phyloP scores from a whole-genome alignment of 768 basidiomycete genomes.

The Lyophyllum semitale region DNA sequence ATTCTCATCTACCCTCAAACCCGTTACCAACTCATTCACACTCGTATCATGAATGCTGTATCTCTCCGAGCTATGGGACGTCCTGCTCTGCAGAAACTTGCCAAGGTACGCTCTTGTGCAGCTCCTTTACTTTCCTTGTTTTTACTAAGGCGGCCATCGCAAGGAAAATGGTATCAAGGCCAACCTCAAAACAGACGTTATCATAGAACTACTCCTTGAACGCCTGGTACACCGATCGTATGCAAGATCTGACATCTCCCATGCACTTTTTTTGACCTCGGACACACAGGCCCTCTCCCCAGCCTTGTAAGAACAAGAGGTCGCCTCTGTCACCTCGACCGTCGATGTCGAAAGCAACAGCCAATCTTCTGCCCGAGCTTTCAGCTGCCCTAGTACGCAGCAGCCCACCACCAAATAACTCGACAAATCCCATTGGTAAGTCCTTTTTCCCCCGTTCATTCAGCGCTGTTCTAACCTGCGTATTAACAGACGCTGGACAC shows the following conservation, averaged over 20 bases:
- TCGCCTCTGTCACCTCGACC: background rate
- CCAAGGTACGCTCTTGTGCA: conserved; percentile 10
- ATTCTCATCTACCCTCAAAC: background rate
- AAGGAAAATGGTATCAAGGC: conserved; percentile 21
- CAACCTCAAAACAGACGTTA: conserved; percentile 19
- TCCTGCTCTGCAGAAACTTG: conserved; percentile 16
- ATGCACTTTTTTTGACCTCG: background rate
- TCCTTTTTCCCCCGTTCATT: no score
- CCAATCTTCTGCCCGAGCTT: background rate
- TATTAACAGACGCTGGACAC: background rate
- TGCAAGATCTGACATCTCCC: background rate
- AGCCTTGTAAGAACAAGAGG: background rate
- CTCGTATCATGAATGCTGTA: conserved; percentile 5
- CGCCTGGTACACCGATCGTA: background rate
- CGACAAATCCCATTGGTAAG: background rate
- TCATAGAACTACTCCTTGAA: conserved; percentile 18
- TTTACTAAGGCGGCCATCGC: background rate
- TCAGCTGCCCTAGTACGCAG: background rate
- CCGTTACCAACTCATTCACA: background rate
- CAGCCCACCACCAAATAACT: background rate
- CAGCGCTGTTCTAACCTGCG: background rate
- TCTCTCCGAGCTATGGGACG: conserved; percentile 13
- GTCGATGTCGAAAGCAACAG: background rate
- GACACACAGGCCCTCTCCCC: background rate
- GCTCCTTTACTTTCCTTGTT: background rate